Conservation (phyloP, 2,329 filamentous ascomycete species). For the Chaetomium sp. region DNA sequence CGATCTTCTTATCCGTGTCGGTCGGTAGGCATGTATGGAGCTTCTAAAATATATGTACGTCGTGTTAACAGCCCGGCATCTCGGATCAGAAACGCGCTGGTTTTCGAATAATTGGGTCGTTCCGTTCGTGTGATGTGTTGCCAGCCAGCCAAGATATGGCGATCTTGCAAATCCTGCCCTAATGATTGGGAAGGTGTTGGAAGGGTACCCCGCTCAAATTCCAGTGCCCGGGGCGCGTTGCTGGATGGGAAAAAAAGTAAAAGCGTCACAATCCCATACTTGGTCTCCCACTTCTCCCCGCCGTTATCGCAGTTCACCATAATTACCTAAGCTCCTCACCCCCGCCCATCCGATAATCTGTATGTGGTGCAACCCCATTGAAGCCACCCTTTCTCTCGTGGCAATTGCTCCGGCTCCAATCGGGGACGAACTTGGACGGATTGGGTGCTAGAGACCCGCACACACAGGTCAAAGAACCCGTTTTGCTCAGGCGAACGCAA, state of each 20-base stretch:
- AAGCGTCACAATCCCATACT: conserved; percentile 4
- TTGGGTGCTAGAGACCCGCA: conserved; percentile 7
- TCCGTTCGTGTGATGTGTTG: background rate
- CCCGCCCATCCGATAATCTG: background rate
- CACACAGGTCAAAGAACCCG: conserved; percentile 8
- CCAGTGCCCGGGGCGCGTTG: background rate
- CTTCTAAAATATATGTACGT: background rate
- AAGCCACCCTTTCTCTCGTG: conserved; percentile 6
- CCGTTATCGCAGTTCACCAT: background rate
- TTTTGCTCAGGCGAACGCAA: background rate
- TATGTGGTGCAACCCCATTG: conserved; percentile 2
- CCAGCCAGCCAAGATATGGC: background rate
- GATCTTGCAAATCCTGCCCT: background rate
- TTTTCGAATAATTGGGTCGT: background rate
- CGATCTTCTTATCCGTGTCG: background rate
- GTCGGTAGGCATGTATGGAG: too few relatives aligned
- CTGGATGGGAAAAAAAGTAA: background rate
- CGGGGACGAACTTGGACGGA: background rate
- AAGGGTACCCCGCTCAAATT: background rate
- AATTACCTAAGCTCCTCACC: background rate
- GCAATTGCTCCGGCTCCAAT: conserved; percentile 9
- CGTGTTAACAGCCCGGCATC: background rate
- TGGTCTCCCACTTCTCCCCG: background rate
- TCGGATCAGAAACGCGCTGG: background rate
- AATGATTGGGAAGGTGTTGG: background rate